phyloP scores from a whole-genome alignment of 176 grass and related monocot genomes.

The Ampelocalamus luodianensis region DNA sequence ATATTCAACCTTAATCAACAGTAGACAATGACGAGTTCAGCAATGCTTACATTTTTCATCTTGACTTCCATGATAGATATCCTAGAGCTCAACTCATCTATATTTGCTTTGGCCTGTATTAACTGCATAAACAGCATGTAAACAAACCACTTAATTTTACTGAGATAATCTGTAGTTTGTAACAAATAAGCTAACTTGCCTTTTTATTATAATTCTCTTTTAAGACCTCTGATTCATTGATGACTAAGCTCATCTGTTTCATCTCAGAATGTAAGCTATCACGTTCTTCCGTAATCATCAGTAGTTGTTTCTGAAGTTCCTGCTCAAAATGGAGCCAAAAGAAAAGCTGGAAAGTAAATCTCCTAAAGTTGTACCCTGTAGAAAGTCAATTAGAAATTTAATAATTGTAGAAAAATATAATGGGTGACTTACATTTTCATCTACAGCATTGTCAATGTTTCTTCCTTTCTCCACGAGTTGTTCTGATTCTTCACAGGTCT shows the following conservation, averaged over 20 bases:
- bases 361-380: background rate
- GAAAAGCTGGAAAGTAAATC: constrained; percentile 31
- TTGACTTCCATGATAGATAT: constrained; percentile 72
- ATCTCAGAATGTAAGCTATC: constrained; percentile 59
- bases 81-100: constrained; percentile 61
- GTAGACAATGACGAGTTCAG: background rate
- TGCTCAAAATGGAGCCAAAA: constrained; percentile 42
- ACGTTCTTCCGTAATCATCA: constrained; percentile 58
- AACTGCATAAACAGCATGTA: constrained; percentile 53
- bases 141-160: constrained; percentile 9
- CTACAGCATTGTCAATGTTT: constrained; percentile 6
- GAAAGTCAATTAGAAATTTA: background rate
- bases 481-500: constrained; percentile 34
- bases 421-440: constrained; percentile 52
- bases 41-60: constrained; percentile 61
- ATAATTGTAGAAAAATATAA: background rate
- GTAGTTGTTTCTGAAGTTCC: constrained; percentile 63
- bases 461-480: constrained; percentile 30
- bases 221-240: constrained; percentile 60
- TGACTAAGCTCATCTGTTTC: constrained; percentile 47
- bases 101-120: constrained; percentile 51
- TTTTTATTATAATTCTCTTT: constrained; percentile 59
- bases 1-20: background rate
- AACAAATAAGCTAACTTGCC: constrained; percentile 52
- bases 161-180: constrained; percentile 25